phyloP scores from a whole-genome alignment of 2,329 filamentous ascomycete genomes.

The Ophiosphaerella narmari region DNA sequence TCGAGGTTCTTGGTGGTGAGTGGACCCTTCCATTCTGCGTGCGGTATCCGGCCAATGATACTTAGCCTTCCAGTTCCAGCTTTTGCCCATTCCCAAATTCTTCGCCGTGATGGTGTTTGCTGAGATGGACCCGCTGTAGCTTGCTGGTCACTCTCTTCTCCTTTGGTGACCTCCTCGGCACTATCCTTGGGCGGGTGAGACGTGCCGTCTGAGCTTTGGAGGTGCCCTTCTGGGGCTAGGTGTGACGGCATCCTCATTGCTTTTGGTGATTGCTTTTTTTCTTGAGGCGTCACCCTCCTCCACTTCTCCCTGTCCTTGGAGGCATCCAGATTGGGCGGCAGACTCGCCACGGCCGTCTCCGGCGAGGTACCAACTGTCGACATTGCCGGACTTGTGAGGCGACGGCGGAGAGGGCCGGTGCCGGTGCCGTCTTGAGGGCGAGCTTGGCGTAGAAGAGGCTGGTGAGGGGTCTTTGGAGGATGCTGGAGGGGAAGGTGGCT shows the following conservation, averaged over 20 bases:
- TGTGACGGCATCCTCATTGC: slow-evolving; percentile 18
- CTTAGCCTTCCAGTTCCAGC: slow-evolving; percentile 33
- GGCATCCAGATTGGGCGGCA: slow-evolving; percentile 29
- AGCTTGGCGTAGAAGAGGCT: slow-evolving; percentile 33
- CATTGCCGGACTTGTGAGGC: slow-evolving; percentile 42
- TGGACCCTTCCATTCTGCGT: slow-evolving; percentile 34
- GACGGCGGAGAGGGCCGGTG: slow-evolving; percentile 41
- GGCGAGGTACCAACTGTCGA: slow-evolving; percentile 41
- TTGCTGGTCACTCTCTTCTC: slow-evolving; percentile 3
- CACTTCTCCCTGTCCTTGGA: slow-evolving; percentile 25
- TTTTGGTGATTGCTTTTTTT: slow-evolving; percentile 17
- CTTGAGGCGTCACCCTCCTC: slow-evolving; percentile 28
- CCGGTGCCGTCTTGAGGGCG: slow-evolving; percentile 35
- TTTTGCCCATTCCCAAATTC: slow-evolving; percentile 43
- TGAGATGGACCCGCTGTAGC: slow-evolving; percentile 8
- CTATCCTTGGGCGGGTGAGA: slow-evolving; percentile 32
- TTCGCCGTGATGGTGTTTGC: slow-evolving; percentile 27
- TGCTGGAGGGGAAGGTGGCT: slow-evolving; percentile 37
- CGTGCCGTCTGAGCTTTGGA: slow-evolving; percentile 39
- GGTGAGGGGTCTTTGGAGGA: slow-evolving; percentile 30
- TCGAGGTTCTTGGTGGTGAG: slow-evolving; percentile 16
- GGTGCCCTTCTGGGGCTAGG: slow-evolving; percentile 41
- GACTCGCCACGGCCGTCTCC: slow-evolving; percentile 36
- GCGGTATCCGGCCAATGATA: slow-evolving; percentile 36
- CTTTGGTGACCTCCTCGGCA: slow-evolving; percentile 9